These are phyloP conservation scores for Ramularia collo-cygni DNA, from an alignment of 2,329 filamentous ascomycete species.

Conservation along the genomic window DNA sequence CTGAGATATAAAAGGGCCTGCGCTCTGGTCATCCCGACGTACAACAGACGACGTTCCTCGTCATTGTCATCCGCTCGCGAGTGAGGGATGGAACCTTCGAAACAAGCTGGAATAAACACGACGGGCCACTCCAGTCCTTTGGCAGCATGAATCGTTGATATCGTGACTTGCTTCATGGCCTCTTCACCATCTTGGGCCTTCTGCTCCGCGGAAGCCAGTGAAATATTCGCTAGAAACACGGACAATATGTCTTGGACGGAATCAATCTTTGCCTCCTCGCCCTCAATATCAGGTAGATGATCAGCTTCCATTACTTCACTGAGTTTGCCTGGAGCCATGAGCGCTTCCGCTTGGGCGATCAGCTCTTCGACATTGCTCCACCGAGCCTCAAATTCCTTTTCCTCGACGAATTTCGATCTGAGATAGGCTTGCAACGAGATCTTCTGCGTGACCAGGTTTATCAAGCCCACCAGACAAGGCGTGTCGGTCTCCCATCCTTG, in stretches of 20 bases:
- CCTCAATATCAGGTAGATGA: conserved; percentile 60
- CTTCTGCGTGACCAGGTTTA: conserved; percentile 55
- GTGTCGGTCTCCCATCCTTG: conserved; percentile 34
- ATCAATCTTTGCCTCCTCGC: conserved; percentile 50
- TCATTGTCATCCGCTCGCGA: conserved; percentile 75
- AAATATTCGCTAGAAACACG: conserved; percentile 81
- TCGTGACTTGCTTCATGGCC: conserved; percentile 61
- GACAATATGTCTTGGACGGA: conserved; percentile 59
- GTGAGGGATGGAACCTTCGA: conserved; percentile 86
- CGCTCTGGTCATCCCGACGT: conserved; percentile 94
- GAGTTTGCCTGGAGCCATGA: conserved; percentile 36
- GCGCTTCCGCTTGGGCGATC: conserved; percentile 69
- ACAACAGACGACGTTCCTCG: conserved; percentile 82
- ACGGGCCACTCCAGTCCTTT: conserved; percentile 96
- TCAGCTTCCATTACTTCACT: conserved; percentile 39
- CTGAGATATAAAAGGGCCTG: conserved; percentile 82
- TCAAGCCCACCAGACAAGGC: conserved; percentile 40
- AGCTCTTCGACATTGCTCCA: conserved; percentile 90
- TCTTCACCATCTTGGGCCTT: conserved; percentile 53
- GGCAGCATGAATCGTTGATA: conserved; percentile 92
- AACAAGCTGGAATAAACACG: conserved; percentile 85
- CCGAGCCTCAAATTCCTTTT: conserved; percentile 58
- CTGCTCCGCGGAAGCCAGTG: conserved; percentile 69
- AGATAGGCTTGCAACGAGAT: conserved; percentile 70
- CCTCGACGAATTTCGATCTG: conserved; percentile 61